Base-by-base conservation (phyloP, 192 early-diverging fungal genomes). In the Jimgerdemannia flammicorona region DNA sequence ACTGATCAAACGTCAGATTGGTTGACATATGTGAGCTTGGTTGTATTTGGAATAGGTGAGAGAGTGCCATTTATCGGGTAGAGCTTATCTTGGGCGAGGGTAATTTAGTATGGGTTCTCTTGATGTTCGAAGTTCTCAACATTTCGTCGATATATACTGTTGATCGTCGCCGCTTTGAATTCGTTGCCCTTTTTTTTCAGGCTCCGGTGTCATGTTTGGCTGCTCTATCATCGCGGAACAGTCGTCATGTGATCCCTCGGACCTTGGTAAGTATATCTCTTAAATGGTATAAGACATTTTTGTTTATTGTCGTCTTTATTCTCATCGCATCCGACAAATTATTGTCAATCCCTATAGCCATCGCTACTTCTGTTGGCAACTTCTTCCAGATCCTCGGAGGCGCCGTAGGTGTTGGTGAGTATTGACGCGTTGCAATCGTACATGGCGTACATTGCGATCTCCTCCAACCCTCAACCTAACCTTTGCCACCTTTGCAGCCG, bases 161-260 rank as follows among this genome's bases (percentile, higher is more conserved):
- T 29, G 29, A 29, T 29, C 1, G 29, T 29, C 29, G 29, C 29
- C 29, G 29, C 29, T 29, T 29, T 29, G 29, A 29, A 29, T 29
- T 29, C 29, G 29, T 29, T 29, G 29, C 29, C 29, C n/a, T n/a
- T 29, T 29, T 29, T 29, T 29, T 29, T 6, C 49, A 59, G 49
- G 49, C 14, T 6, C 49, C 6, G 81, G 81, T 14, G 74, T 29
- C n/a, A 40, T 83, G 6, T 83, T 79, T 59, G 69, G 75, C 6
- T 79, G 78, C 40, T 65, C 78, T 19, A 76, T 83, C 40, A 83
- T 83, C 54, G 81, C 69, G 9, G 29, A 79, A 10, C 81, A 83
- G 72, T 77, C 81, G 3, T 67, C 81, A 4, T 77, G 70, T 3
- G 75, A 72, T 54, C 73, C 70, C n/a, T 70, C 64, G 72, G 81